Conservation (phyloP, 106 monocot genomes). For the Acorus calamus region DNA sequence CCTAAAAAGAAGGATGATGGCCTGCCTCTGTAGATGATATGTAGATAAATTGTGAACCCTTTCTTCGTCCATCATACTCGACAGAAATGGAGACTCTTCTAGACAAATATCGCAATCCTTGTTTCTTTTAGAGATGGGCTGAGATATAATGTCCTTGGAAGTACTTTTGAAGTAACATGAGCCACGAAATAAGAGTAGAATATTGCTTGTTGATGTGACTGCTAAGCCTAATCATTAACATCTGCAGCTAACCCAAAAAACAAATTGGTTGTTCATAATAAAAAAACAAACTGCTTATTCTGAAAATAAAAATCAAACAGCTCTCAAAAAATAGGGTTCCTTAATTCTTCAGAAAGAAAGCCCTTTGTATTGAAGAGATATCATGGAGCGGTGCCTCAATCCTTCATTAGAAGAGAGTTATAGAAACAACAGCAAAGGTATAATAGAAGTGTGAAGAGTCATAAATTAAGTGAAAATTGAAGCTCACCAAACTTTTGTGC, state of each 20-base stretch:
- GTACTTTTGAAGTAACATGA: conserved; percentile 39
- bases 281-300: no score
- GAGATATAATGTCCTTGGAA: conserved; percentile 61
- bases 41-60: conserved; percentile 14
- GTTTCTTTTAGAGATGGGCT: conserved; percentile 22
- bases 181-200: conserved; percentile 36
- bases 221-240: conserved; percentile 73
- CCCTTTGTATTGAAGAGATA: no score
- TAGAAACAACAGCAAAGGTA: neutral
- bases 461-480: neutral
- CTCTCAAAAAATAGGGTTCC: no score
- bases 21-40: conserved; percentile 56
- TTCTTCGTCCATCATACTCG: conserved; percentile 14
- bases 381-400: neutral
- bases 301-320: no score
- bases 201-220: conserved; percentile 22
- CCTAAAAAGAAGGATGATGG: conserved; percentile 51
- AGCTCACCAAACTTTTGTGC: conserved; percentile 57
- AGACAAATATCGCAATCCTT: conserved; percentile 24
- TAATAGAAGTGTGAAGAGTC: neutral
- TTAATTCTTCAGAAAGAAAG: no score
- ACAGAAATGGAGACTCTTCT: conserved; percentile 70
- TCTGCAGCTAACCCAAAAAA: conserved; percentile 28
- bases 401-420: neutral
- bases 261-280: no score